Base-by-base conservation (phyloP, 305 asterid species). In the Ilex paraguariensis region DNA sequence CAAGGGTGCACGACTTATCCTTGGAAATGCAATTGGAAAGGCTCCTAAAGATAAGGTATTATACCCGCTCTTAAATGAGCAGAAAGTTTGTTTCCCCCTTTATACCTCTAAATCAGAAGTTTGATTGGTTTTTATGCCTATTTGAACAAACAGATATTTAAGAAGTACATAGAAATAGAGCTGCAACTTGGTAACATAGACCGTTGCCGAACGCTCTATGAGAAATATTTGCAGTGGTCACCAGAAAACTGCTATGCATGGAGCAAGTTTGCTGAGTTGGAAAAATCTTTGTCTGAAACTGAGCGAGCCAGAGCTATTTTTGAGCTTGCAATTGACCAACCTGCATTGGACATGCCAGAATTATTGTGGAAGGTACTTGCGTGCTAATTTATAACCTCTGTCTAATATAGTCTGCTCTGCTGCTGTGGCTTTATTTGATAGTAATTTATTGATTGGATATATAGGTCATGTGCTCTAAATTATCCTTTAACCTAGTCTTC, bases 341-440 rank as follows among this genome's bases (percentile, higher is more conserved):
- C 96, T 77, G 88, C 95, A 4, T 71, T 93, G 52, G 96, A 93
- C 77, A 87, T 90, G 98, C 98, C 98, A 10, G 98, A 93, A 81
- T 64, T 93, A 36, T 66, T 90, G 65, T 93, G 98, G 97, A 90
- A 85, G 96, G 98, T 86, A 86, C 31, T 50, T 31, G 51, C 69
- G 30, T 52, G 5, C 31, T 4, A 52, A 52, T 52, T n/a, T 52
- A 14, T 14, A 3, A 7, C 14, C 56, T 52, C 28, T 17, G 52
- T 3, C 3, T 46, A 13, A 46, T 10, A 46, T 11, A 10, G 52
- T 36, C 42, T 36, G 6, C 31, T 52, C 42, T 36, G 6, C 31
- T 52, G 56, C 8, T 52, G 2, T 14, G 11, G 31, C 31, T 52
- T 52, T 16, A 21, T 52, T n/a, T 5, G 3, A 52, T 16, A 52